phyloP scores from a whole-genome alignment of 208 protist genomes.

The Naegleria lovaniensis region DNA sequence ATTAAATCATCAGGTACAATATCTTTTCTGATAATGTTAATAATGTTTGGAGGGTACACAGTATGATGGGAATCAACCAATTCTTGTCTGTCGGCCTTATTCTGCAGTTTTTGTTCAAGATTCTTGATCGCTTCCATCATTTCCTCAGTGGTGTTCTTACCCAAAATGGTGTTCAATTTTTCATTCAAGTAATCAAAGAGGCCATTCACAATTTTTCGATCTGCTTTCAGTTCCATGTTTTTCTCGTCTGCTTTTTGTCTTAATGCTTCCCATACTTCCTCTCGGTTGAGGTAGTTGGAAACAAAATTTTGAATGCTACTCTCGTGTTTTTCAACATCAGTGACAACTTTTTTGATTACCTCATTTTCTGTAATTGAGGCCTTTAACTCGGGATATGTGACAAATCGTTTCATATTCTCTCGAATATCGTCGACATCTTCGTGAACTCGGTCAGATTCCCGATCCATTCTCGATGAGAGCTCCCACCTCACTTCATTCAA shows the following conservation, averaged over 20 bases:
- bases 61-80: background rate
- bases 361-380: background rate
- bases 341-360: background rate
- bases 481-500: background rate
- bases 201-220: background rate
- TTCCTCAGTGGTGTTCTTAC: background rate
- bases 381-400: background rate
- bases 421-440: background rate
- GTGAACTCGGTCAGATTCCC: background rate
- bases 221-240: constrained; percentile 5
- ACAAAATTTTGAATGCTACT: background rate
- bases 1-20: background rate
- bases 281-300: background rate
- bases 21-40: background rate
- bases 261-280: background rate
- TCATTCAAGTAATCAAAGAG: constrained; percentile 27
- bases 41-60: background rate
- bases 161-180: background rate
- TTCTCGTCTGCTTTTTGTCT: constrained; percentile 19
- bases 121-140: background rate
- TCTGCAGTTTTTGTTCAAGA: background rate
- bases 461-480: background rate
- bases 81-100: background rate
- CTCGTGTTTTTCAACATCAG: background rate
- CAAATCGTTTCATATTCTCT: background rate